phyloP scores from a whole-genome alignment of 768 basidiomycete species.

The Trametes gibbosa region DNA sequence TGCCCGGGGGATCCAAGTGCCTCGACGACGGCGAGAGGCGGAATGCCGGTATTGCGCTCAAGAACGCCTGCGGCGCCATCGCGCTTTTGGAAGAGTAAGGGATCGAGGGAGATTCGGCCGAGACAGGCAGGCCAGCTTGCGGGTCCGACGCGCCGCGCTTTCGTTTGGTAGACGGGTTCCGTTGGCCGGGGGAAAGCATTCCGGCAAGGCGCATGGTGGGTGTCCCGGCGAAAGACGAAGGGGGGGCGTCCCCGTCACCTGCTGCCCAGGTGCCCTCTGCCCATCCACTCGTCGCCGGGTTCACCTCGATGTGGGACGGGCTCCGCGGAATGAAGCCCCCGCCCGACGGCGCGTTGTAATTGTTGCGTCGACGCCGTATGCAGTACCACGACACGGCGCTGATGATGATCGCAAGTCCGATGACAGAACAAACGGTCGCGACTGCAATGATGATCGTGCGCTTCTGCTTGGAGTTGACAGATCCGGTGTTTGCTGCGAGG shows the following conservation, averaged over 20 bases:
- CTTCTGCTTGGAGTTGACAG: slow-evolving; percentile 2
- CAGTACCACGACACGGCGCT: slow-evolving; percentile 1
- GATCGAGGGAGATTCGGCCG: neutral
- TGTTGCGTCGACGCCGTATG: slow-evolving; percentile 1
- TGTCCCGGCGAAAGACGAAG: neutral
- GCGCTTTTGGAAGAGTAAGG: neutral
- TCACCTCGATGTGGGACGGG: slow-evolving; percentile 12
- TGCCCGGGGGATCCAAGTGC: slow-evolving; percentile 6
- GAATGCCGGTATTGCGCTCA: slow-evolving; percentile 2
- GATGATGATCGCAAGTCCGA: slow-evolving; percentile 2
- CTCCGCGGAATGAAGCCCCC: neutral
- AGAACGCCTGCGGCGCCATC: neutral
- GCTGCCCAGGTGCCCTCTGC: slow-evolving; percentile 13
- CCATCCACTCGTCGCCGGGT: slow-evolving; percentile 17
- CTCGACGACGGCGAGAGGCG: neutral
- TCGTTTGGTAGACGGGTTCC: slow-evolving; percentile 3
- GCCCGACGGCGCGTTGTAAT: neutral
- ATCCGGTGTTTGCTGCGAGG: neutral
- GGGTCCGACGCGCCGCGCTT: slow-evolving; percentile 2
- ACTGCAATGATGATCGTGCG: slow-evolving; percentile 19
- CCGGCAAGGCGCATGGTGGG: neutral
- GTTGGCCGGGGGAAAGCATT: neutral
- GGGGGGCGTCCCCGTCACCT: neutral
- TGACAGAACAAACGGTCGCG: slow-evolving; percentile 4
- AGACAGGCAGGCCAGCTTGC: neutral